Conservation (phyloP, 768 basidiomycete species). For the Russula brevipes region DNA sequence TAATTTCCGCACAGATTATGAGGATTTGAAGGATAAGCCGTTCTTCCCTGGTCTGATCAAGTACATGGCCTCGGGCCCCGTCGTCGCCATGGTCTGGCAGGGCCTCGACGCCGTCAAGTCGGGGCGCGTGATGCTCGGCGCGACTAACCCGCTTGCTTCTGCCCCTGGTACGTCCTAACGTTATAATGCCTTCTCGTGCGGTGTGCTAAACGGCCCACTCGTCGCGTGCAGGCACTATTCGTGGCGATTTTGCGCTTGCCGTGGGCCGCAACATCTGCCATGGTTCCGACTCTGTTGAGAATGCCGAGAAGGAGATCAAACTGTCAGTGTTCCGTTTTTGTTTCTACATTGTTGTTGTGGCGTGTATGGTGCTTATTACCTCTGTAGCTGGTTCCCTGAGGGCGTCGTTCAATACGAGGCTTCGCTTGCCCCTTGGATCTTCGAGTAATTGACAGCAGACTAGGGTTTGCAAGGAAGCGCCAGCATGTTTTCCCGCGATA, state of each 20-base stretch:
- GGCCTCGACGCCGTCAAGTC: conserved; percentile 93
- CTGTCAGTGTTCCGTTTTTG: conserved; percentile 55
- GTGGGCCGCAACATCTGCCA: conserved; percentile 95
- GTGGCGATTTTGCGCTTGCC: conserved; percentile 91
- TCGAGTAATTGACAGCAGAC: conserved; percentile 50
- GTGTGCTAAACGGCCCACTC: background rate
- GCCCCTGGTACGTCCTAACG: conserved; percentile 57
- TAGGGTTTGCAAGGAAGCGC: background rate
- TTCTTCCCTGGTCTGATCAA: conserved; percentile 97
- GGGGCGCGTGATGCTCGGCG: conserved; percentile 91
- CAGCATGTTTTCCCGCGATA: background rate
- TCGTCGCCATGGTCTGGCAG: conserved; percentile 94
- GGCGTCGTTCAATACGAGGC: conserved; percentile 67
- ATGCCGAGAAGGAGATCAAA: conserved; percentile 88
- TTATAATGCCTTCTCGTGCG: too few relatives aligned
- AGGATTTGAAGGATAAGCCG: conserved; percentile 85
- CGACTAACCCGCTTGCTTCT: conserved; percentile 93
- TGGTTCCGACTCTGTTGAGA: conserved; percentile 85
- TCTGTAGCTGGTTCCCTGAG: conserved; percentile 84
- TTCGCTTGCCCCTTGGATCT: conserved; percentile 67
- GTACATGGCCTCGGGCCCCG: conserved; percentile 95
- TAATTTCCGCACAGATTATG: conserved; percentile 66
- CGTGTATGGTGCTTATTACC: conserved; percentile 3
- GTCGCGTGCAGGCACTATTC: conserved; percentile 71
- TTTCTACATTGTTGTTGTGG: background rate